Evolutionary conservation across 2,329 filamentous ascomycete species (phyloP).

Genomic region (Samsoniella hepiali): DNA sequence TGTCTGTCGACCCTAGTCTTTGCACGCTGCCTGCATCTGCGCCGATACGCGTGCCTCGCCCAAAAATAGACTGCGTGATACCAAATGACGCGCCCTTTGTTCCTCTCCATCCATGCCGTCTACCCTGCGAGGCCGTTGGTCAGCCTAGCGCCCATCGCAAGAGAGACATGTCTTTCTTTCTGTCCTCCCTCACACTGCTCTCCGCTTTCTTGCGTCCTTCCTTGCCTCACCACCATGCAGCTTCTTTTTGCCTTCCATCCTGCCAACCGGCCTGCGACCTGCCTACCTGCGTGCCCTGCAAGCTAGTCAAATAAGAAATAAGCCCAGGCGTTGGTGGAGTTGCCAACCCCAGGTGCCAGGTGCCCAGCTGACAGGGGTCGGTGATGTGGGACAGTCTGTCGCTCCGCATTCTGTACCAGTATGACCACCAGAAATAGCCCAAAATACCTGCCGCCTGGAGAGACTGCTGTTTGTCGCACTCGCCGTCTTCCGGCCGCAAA

Average conservation of each 20-base stretch:
- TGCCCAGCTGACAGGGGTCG: constrained; percentile 9
- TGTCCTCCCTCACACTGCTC: not conserved
- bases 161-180: not conserved
- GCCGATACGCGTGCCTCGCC: not conserved
- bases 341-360: not conserved
- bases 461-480: not conserved
- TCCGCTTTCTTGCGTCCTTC: not conserved
- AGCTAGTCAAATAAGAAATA: not conserved
- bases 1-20: too few relatives aligned
- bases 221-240: not conserved
- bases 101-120: not conserved
- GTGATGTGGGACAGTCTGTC: constrained; percentile 2
- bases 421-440: constrained; percentile 6
- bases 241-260: constrained; percentile 3
- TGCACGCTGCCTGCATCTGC: not conserved
- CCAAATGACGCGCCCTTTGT: constrained; percentile 1
- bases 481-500: not conserved
- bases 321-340: constrained; percentile 7
- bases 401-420: not conserved
- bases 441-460: not conserved
- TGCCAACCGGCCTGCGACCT: not conserved
- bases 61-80: constrained; percentile 10
- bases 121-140: not conserved
- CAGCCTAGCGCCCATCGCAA: not conserved
- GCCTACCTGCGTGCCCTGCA: not conserved